Conservation (phyloP, 441 rosid genomes). For the Arabidopsis lyrata region DNA sequence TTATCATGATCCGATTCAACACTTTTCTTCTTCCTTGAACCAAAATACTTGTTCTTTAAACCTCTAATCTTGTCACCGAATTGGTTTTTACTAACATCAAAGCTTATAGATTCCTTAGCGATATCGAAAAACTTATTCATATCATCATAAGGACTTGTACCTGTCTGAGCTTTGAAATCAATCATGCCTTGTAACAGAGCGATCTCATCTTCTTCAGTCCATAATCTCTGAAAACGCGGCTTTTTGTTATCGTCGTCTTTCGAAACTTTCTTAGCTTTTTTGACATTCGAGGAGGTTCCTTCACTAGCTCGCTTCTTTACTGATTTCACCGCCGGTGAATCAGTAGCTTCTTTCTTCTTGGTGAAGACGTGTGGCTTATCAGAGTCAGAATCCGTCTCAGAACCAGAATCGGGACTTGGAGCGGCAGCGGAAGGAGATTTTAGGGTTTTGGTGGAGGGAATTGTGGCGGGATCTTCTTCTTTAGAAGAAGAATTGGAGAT, state of each 20-base stretch:
- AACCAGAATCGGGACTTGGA: too few relatives aligned
- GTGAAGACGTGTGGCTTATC: too few relatives aligned
- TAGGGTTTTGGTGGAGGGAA: not conserved
- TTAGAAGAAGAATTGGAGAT: not conserved
- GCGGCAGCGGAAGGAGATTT: not conserved
- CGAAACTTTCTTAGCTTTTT: too few relatives aligned
- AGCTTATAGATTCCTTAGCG: not conserved
- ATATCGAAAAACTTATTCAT: not conserved
- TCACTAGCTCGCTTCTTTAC: not conserved
- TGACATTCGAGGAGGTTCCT: not conserved
- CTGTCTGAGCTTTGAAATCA: constrained; percentile 4
- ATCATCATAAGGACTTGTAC: not conserved
- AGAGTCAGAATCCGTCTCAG: too few relatives aligned
- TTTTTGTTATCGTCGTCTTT: not conserved
- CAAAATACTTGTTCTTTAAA: not conserved
- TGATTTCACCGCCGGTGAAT: too few relatives aligned
- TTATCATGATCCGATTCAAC: constrained; percentile 33
- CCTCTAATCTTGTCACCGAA: not conserved
- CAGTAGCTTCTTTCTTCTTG: too few relatives aligned
- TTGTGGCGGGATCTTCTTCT: not conserved
- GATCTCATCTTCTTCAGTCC: constrained; percentile 6
- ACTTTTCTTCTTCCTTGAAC: not conserved
- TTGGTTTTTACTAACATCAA: not conserved
- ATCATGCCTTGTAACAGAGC: not conserved
- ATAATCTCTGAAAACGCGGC: not conserved